Conservation (phyloP, 2,329 filamentous ascomycete species). For the Aspergillus sp. region DNA sequence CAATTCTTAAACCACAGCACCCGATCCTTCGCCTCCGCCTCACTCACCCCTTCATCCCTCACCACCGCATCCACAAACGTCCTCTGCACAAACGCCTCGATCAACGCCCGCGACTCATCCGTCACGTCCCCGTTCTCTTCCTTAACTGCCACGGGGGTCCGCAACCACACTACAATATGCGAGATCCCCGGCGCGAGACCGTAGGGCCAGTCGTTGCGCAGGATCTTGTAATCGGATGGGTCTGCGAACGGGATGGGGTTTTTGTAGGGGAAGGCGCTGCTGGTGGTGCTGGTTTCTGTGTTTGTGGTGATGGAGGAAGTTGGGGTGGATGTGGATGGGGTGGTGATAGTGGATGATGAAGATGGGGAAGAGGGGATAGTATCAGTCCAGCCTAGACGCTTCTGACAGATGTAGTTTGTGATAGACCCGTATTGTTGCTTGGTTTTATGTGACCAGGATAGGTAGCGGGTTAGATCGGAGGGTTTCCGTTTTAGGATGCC, state of each 20-base stretch:
- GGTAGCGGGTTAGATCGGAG: conserved; percentile 60
- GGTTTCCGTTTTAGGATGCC: conserved; percentile 61
- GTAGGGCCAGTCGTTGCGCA: conserved; percentile 67
- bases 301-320: conserved; percentile 18
- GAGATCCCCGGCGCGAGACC: conserved; percentile 56
- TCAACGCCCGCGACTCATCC: conserved; percentile 49
- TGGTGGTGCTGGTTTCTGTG: conserved; percentile 38
- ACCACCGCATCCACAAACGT: conserved; percentile 52
- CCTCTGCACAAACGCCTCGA: conserved; percentile 53
- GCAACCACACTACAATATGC: conserved; percentile 62
- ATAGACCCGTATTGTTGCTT: conserved; percentile 60
- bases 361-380: conserved; percentile 20
- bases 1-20: conserved; percentile 69
- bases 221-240: conserved; percentile 56
- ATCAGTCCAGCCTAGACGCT: conserved; percentile 56
- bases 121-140: conserved; percentile 53
- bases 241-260: conserved; percentile 58
- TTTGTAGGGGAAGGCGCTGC: conserved; percentile 43
- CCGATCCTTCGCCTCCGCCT: conserved; percentile 41
- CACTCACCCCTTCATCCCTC: conserved; percentile 33
- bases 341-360: background rate
- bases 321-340: background rate
- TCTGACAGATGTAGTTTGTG: conserved; percentile 57
- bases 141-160: conserved; percentile 52
- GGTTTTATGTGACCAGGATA: conserved; percentile 59